These are phyloP conservation scores for Eucalyptus cloeziana DNA, from an alignment of 345 rosid species.

Conservation along the genomic window DNA sequence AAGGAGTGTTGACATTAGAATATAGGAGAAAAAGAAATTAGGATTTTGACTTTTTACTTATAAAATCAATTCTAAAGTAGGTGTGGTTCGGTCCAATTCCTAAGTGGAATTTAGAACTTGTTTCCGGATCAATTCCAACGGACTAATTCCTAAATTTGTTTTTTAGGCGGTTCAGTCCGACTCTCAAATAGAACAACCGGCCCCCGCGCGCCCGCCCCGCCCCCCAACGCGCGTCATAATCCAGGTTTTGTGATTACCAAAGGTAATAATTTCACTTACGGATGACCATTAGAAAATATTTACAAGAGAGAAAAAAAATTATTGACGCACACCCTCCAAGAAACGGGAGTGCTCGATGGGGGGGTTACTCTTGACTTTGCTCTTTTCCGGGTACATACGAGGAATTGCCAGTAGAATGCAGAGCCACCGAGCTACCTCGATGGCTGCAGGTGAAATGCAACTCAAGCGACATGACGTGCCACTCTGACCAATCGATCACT, in stretches of 20 bases:
- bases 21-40: no score
- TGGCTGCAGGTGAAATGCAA: not conserved
- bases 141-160: no score
- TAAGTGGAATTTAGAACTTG: rapidly evolving
- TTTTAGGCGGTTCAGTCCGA: no score
- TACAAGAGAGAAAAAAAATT: not conserved
- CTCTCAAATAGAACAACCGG: no score
- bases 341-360: not conserved
- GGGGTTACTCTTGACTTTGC: not conserved
- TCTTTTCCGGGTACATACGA: not conserved
- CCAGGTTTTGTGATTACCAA: no score
- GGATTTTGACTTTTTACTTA: no score
- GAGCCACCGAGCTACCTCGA: not conserved
- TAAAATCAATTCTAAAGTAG: no score
- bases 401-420: not conserved
- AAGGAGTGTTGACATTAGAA: no score
- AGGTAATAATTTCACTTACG: not conserved
- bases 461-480: not conserved
- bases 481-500: not conserved
- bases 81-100: no score
- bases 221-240: no score
- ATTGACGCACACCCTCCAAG: not conserved
- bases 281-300: not conserved
- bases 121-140: no score
- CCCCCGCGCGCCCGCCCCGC: no score